A percentile compares a stretch with the other conserved stretches of the same genome.
Conservation (phyloP, 2,329 filamentous ascomycete species). For the Aspergillus pseudonomiae region DNA sequence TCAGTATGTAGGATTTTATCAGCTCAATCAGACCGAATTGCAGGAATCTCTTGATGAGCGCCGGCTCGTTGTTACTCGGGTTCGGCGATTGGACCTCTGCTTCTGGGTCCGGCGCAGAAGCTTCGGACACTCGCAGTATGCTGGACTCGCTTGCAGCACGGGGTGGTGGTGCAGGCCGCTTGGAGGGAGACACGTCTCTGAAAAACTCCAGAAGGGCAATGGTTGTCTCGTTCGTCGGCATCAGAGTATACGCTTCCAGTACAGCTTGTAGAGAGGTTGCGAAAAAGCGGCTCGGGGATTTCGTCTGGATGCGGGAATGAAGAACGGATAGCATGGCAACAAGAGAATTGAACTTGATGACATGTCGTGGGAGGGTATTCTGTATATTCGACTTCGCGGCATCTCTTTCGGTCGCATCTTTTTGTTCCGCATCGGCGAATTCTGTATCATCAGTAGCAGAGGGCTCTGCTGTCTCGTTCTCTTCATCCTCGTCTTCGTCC, state of each 20-base stretch:
- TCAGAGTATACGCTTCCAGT: constrained; percentile 60
- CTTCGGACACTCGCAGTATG: constrained; percentile 34
- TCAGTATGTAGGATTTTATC: constrained; percentile 62
- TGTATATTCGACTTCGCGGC: constrained; percentile 19
- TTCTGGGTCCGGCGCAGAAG: constrained; percentile 61
- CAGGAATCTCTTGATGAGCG: constrained; percentile 57
- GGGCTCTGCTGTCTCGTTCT: constrained; percentile 4
- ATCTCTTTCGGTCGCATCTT: constrained; percentile 22
- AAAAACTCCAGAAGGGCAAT: constrained; percentile 60
- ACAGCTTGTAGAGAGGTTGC: constrained; percentile 66
- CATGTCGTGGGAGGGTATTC: constrained; percentile 28
- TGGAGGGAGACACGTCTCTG: constrained; percentile 59
- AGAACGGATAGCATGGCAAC: constrained; percentile 59
- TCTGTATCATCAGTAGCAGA: not conserved
- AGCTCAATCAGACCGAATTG: constrained; percentile 66
- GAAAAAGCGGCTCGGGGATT: constrained; percentile 65
- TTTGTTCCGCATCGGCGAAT: not conserved
- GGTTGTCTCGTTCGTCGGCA: constrained; percentile 60
- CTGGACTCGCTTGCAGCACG: constrained; percentile 56
- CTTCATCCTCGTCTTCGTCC: constrained; percentile 34
- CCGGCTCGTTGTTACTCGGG: constrained; percentile 51
- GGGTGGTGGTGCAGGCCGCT: constrained; percentile 62
- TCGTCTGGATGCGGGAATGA: constrained; percentile 65
- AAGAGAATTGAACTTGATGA: constrained; percentile 46
- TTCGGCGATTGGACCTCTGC: constrained; percentile 48